These are phyloP conservation scores for Colletotrichum tabaci DNA, from an alignment of 2,329 filamentous ascomycete species.

Conservation along the genomic window DNA sequence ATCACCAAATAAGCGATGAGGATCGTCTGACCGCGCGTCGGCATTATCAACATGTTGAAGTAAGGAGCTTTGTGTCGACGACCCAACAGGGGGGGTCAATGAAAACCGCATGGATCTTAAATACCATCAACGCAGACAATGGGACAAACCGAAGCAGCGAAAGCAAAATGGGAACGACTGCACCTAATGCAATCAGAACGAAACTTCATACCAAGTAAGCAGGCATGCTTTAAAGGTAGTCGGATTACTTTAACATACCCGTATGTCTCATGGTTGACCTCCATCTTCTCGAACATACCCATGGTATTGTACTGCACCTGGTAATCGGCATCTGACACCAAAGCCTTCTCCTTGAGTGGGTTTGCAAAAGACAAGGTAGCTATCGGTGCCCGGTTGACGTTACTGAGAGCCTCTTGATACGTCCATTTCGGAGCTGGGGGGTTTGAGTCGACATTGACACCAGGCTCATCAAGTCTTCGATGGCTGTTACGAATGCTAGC, in stretches of 20 bases:
- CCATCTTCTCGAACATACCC: constrained; percentile 66
- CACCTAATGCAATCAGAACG: constrained; percentile 45
- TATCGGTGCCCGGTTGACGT: neutral
- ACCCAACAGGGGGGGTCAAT: constrained; percentile 12
- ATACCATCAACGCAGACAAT: neutral
- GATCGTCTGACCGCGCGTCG: constrained; percentile 53
- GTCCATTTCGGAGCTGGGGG: constrained; percentile 1
- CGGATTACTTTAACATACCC: constrained; percentile 15
- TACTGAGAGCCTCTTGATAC: constrained; percentile 5
- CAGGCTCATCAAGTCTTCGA: constrained; percentile 5
- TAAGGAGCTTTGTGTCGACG: constrained; percentile 45
- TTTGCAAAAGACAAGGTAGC: neutral
- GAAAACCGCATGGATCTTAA: neutral
- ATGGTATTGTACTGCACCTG: constrained; percentile 65
- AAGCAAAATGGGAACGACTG: constrained; percentile 47
- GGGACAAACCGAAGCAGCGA: constrained; percentile 51
- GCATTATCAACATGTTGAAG: constrained; percentile 53
- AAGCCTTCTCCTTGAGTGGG: constrained; percentile 51
- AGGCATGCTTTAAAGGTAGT: neutral
- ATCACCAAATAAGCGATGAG: constrained; percentile 52
- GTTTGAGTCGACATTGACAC: neutral
- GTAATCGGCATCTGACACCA: constrained; percentile 48
- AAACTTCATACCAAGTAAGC: constrained; percentile 25
- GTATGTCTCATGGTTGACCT: constrained; percentile 46
- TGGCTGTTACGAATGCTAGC: constrained; percentile 7